Conservation (phyloP, 139 green algal genomes). For the Coelastrella sp. region DNA sequence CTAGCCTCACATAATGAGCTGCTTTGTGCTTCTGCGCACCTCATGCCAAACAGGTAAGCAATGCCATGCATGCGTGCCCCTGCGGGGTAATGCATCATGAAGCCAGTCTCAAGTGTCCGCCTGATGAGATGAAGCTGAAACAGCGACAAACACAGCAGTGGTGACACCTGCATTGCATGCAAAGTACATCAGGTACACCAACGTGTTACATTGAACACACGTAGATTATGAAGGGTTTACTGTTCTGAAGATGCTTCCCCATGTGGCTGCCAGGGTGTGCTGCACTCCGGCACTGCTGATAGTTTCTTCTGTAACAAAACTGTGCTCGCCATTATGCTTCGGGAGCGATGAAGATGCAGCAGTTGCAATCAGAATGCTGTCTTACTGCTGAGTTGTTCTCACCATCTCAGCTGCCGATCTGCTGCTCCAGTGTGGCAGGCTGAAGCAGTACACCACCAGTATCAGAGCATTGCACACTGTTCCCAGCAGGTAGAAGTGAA, state of each 20-base stretch:
- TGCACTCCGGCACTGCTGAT: too few species aligned
- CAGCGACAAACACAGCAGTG: slow-evolving; percentile 49
- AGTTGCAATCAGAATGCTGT: too few species aligned
- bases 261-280: background rate
- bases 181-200: background rate
- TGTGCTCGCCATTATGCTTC: too few species aligned
- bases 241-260: background rate
- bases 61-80: slow-evolving; percentile 82
- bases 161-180: slow-evolving; percentile 8
- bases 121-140: slow-evolving; percentile 76
- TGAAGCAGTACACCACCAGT: slow-evolving; percentile 45
- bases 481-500: slow-evolving; percentile 82
- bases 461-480: slow-evolving; percentile 47
- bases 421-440: background rate
- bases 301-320: too few species aligned
- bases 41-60: slow-evolving; percentile 84
- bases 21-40: slow-evolving; percentile 39
- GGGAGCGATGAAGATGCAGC: too few species aligned
- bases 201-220: background rate
- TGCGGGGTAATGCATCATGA: slow-evolving; percentile 65
- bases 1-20: background rate
- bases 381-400: background rate
- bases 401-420: background rate
- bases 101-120: slow-evolving; percentile 65
- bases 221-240: background rate